These are phyloP conservation scores for Candida glucosophila DNA, from an alignment of 1,139 yeast species.

Conservation along the genomic window DNA sequence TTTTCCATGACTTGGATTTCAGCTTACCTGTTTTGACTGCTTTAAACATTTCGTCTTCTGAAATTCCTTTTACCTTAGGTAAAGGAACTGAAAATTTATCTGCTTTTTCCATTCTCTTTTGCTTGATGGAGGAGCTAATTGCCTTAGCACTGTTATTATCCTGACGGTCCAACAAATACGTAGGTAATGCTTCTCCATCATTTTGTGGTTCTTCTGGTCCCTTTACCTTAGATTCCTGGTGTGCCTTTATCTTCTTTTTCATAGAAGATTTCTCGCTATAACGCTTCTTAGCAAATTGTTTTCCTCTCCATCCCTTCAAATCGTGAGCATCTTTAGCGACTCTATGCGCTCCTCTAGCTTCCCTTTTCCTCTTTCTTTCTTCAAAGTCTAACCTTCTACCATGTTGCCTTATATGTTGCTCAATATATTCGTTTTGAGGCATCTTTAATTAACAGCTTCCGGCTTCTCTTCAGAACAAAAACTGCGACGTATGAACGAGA, in stretches of 20 bases:
- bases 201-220: constrained; percentile 81
- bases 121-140: constrained; percentile 86
- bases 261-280: constrained; percentile 95
- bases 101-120: constrained; percentile 95
- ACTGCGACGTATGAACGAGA: no score
- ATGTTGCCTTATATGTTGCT: constrained; percentile 94
- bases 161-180: constrained; percentile 95
- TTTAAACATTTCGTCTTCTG: constrained; percentile 98
- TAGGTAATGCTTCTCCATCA: constrained; percentile 95
- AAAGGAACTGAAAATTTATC: constrained; percentile 93
- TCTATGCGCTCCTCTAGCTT: constrained; percentile 94
- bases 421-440: constrained; percentile 99
- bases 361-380: constrained; percentile 90
- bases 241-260: constrained; percentile 98
- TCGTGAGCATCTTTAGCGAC: constrained; percentile 92
- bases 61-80: constrained; percentile 96
- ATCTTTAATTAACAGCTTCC: constrained; percentile 11
- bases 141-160: constrained; percentile 94
- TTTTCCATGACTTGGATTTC: constrained; percentile 92
- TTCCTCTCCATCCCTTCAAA: constrained; percentile 96
- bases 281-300: constrained; percentile 96
- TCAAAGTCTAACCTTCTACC: constrained; percentile 95
- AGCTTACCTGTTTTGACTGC: constrained; percentile 89
- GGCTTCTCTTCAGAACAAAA: no score
- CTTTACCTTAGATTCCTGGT: constrained; percentile 90